Evolutionary conservation across 305 asterid genomes (phyloP), one percentile per base, ranked within the genome.

Genomic region (Fraxinus ornus): DNA sequence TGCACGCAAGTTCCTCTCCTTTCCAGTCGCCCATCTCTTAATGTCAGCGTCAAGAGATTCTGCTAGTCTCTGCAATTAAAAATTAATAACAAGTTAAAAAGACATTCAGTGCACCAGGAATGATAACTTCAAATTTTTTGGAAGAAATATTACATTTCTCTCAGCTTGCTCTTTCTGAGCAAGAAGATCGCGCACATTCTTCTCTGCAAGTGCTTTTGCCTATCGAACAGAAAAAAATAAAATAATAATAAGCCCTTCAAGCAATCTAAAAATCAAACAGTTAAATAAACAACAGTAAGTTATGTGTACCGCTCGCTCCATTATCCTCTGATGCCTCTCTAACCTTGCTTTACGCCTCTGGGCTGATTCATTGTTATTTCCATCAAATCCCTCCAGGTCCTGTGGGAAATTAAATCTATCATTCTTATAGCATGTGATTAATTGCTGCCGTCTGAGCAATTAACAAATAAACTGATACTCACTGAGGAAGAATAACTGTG

Each of bases 181-280:
- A 84, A 91, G 94, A 84, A 89, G 80, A 88, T 97, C 99, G 0
- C 98, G 97, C 88, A 83, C 87, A 79, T 92, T 94, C 93, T 97
- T 97, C 92, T 97, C 99, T 7, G 92, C 98, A 49, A 97, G 98
- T 76, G 99, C 99, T 82, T 91, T 94, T 57, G 95, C 98, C 99
- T 97, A 92, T 76, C 30, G 26, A 80, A 84, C 32, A 10, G 55
- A 70, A 26, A 10, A 10, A 3, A 12, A 33, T 3, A 35, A 35
- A 35, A 37, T 77, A 32, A 76, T 76, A 79, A 70, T 52, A 44
- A 55, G 78, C 19, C 77, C 21, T 44, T 79, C 80, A 83, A 76
- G 78, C 19, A 71, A 49, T 70, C 57, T 28, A 70, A 70, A 70
- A 70, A 30, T 70, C 75, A 70, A 70, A 30, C 39, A 82, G 84